Base-by-base conservation (phyloP, 106 monocot species). In the Acorus gramineus region DNA sequence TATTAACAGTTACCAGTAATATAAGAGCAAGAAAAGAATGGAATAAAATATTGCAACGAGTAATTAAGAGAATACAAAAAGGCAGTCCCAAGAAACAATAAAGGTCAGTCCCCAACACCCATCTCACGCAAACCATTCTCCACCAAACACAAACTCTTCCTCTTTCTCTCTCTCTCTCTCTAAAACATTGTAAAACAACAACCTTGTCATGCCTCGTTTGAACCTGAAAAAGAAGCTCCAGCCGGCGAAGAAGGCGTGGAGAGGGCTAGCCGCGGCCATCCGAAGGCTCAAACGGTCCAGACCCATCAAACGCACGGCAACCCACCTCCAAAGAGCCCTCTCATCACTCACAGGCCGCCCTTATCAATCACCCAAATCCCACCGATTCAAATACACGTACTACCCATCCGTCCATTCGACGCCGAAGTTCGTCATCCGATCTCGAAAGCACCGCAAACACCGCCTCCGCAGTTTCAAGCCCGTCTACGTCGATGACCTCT, bases 401-500 rank as follows among this genome's bases (percentile, higher is more conserved):
- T 48, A 48, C 6, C 28, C 28, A 28, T 28, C 28, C 28, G 28
- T 28, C 28, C 28, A 28, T 46, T 45, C 4, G 11, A 4, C 8
- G 9, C 10, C 10, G 3, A 12, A 9, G 46, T 46, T 48, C 12
- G 62, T 46, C 62, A 9, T 47, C 62, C 47, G 47, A 62, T 12
- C 62, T 6, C 8, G 14, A 60, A 3, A 47, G 4, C 63, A 8
- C 44, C 55, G 2, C 8, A 3, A 53, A 2, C 59, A 8, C 4
- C 65, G 42, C 6, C 59, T 49, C 8, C 46, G 55, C 46, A 57
- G 64, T 42, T 76, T 64, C 4, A 42, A 7, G 7, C 72, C 77
- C 2, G 77, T 71, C n/a, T 68, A 61, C 44, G 67, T 67, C 1
- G 77, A 67, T 14, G 77, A 78, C 42, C 66, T 78, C 50, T 72